Conservation (phyloP, 2,329 filamentous ascomycete genomes). For the Monosporascus sp. region DNA sequence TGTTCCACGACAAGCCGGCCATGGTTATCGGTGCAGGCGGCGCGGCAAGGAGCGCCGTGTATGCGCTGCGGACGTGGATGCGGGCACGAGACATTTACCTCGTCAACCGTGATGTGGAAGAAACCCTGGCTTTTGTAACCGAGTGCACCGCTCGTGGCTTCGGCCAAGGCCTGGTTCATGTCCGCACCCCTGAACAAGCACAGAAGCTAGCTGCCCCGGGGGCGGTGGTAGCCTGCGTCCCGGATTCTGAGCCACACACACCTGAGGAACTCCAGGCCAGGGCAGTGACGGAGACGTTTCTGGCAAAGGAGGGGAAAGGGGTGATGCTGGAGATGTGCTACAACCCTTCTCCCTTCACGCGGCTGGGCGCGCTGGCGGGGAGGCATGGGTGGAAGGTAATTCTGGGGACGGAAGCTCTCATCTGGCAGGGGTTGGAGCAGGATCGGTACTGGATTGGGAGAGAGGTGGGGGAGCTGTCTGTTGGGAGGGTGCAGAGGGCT, state of each 20-base stretch:
- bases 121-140: slow-evolving; percentile 62
- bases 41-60: slow-evolving; percentile 72
- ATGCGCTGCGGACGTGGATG: slow-evolving; percentile 68
- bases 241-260: slow-evolving; percentile 67
- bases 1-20: slow-evolving; percentile 57
- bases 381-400: slow-evolving; percentile 67
- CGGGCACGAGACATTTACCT: slow-evolving; percentile 66
- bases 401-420: slow-evolving; percentile 69
- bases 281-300: slow-evolving; percentile 46
- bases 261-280: slow-evolving; percentile 58
- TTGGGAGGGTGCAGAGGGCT: neutral
- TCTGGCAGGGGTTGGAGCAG: slow-evolving; percentile 73
- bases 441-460: slow-evolving; percentile 4
- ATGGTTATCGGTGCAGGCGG: slow-evolving; percentile 75
- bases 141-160: slow-evolving; percentile 59
- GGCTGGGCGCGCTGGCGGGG: slow-evolving; percentile 57
- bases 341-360: slow-evolving; percentile 66
- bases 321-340: slow-evolving; percentile 81
- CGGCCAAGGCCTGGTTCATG: slow-evolving; percentile 55
- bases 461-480: neutral
- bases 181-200: slow-evolving; percentile 59
- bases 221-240: slow-evolving; percentile 69
- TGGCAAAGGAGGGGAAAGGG: slow-evolving; percentile 52
- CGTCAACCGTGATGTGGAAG: slow-evolving; percentile 65
- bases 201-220: slow-evolving; percentile 52